Evolutionary conservation across 1,284 basidiomycete species (phyloP), one percentile per base, ranked within the genome.

Genomic region (Apiotrichum brassicae): DNA sequence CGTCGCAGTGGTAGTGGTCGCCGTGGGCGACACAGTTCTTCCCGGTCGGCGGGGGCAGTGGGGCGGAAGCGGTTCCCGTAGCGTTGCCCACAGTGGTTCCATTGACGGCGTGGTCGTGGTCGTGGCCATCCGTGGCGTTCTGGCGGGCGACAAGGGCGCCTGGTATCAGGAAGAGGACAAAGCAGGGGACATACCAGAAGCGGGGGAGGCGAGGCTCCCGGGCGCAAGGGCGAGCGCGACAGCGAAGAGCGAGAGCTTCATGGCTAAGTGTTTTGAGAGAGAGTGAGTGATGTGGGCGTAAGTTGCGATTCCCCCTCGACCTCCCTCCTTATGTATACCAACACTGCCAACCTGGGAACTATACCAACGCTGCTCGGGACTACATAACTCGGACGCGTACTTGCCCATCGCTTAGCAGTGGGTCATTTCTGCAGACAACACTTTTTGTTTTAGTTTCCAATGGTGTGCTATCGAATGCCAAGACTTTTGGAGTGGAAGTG

Each of bases 11-110:
- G 33, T 14, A 34, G 39, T 38, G 20, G 38, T 60, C 55, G 24
- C 43, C 46, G 30, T 61, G 58, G 9, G 57, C 51, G 20, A 34
- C 45, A 46, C 59, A 61, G 23, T 34, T 34, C 33, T 13, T 34
- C 12, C 33, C 33, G 7, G 33, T 34, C 33, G 33, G 33, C 13
- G 33, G n/a, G 7, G 33, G 33, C 12, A 34, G 33, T 7, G 33
- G 33, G 6, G 33, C 33, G 12, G 33, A 13, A 18, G 33, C 26
- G 4, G 40, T 13, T 5, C 26, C 11, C 8, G 25, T 22, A 3
- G 26, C 6, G 6, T 25, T 12, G 11, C 12, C 39, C 7, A 5
- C 39, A 6, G 38, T n/a, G n/a, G 23, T 23, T 12, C 6, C 16
- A 6, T 18, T 23, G 39, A 28, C n/a, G n/a, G 18, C 39, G 18